A percentile compares a stretch with the other conserved stretches of the same genome.
Evolutionary conservation across 148 eudicot genomes (phyloP).

Genomic region (Fallopia convolvulus): DNA sequence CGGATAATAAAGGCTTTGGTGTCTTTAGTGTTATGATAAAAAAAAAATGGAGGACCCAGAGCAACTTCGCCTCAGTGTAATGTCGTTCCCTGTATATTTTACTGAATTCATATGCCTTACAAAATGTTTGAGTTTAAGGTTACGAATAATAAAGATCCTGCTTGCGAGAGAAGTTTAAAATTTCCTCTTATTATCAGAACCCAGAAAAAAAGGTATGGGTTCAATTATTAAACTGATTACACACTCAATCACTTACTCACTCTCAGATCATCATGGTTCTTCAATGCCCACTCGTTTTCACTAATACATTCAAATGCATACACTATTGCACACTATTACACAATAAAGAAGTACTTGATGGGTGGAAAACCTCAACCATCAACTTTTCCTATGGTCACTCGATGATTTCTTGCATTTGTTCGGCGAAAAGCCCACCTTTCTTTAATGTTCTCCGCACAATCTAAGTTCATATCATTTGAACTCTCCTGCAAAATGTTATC

Average conservation of each 20-base stretch:
- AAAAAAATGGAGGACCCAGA: background rate
- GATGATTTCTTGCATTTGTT: slow-evolving; percentile 28
- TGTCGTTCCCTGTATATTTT: background rate
- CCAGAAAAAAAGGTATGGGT: background rate
- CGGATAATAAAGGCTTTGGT: background rate
- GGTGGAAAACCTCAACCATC: background rate
- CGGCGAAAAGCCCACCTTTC: slow-evolving; percentile 79
- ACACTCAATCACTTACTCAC: background rate
- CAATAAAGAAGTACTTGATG: background rate
- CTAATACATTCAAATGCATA: background rate
- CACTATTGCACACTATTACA: slow-evolving; percentile 8
- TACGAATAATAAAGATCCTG: background rate
- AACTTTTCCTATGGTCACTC: slow-evolving; percentile 11
- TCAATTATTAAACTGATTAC: background rate
- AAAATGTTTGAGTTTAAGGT: background rate
- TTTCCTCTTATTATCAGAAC: background rate
- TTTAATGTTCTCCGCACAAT: slow-evolving; percentile 43
- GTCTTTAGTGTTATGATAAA: background rate
- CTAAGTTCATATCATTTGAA: slow-evolving; percentile 16
- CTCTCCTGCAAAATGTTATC: slow-evolving; percentile 11
- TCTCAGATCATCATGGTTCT: background rate
- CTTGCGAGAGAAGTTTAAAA: background rate
- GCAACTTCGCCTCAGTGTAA: background rate
- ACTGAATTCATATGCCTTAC: background rate
- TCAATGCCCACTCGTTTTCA: background rate